Percentiles rank a stretch among this genome's conserved stretches.
phyloP scores from a whole-genome alignment of 1,284 basidiomycete species.

The Agaricales sp. region DNA sequence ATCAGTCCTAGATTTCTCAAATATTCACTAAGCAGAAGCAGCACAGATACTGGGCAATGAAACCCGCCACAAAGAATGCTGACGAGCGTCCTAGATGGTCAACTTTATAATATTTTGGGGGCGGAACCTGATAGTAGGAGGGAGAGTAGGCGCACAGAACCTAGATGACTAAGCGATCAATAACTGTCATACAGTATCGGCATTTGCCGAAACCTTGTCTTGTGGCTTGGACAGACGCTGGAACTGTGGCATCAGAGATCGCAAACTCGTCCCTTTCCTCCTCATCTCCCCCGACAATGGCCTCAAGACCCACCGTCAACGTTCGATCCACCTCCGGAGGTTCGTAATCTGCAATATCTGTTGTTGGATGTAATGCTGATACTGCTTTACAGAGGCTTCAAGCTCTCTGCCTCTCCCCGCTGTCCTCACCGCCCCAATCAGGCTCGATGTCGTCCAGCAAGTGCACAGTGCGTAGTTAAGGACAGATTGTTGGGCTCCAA shows the following conservation, averaged over 20 bases:
- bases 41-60: too few relatives aligned
- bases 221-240: not conserved
- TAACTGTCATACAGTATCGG: too few relatives aligned
- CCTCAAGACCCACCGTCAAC: constrained; percentile 84
- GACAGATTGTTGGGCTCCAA: not conserved
- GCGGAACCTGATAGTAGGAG: too few relatives aligned
- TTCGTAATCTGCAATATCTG: constrained; percentile 20
- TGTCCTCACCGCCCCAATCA: constrained; percentile 96
- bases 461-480: constrained; percentile 82
- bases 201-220: not conserved
- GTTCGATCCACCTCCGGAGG: constrained; percentile 72
- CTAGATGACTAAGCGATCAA: not conserved
- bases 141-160: too few relatives aligned
- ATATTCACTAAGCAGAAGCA: too few relatives aligned
- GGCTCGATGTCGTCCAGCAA: constrained; percentile 96
- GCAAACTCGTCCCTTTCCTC: not conserved
- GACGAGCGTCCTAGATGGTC: too few relatives aligned
- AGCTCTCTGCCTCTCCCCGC: constrained; percentile 90
- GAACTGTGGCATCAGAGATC: not conserved
- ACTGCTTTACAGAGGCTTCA: constrained; percentile 55
- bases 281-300: constrained; percentile 42
- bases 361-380: constrained; percentile 5
- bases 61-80: too few relatives aligned
- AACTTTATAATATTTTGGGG: too few relatives aligned
- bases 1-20: too few relatives aligned